Base-by-base conservation (phyloP, 2,329 filamentous ascomycete genomes). In the Penicillium sp. region DNA sequence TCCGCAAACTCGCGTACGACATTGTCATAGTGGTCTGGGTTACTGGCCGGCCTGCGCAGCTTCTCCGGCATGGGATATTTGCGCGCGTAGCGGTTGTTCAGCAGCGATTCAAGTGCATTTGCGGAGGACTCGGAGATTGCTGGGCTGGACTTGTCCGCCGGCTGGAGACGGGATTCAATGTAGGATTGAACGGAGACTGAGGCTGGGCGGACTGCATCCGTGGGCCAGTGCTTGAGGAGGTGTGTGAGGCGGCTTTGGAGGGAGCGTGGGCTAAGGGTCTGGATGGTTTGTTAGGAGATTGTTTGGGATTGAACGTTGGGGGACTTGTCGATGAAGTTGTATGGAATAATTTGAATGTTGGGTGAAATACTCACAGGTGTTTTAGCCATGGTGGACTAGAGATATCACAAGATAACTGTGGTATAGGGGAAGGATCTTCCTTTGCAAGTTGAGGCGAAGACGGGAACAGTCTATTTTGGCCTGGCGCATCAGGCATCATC, bases 101-200 rank as follows among this genome's bases (percentile, higher is more conserved):
- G 73, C n/a, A 87, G 72, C 2, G 82, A 79, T 60, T 83, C 84
- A 1, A 87, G 78, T 5, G 83, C 84, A 63, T 86, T 86, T 53
- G 85, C 65, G 23, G 72, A 75, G n/a, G 72, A 59, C 67, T 75
- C 64, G 53, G 71, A 68, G 52, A 72, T 63, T 27, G 57, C 57
- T 55, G 61, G 60, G 40, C 53, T 47, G 39, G 60, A 45, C 54
- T 62, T 55, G 44, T 62, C 16, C 63, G 55, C 44, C 57, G 59
- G 36, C 7, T 55, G 57, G 33, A 77, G 62, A 45, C 70, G 69
- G 25, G 66, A 65, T 62, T 75, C 68, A 27, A 78, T 71, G 60
- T 75, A 78, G 49, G 65, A 68, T 60, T 78, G 77, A 38, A 80
- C 71, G 31, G 77, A 78, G 59, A 80, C 76, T 34, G 75, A 71